A percentile compares a stretch with the other conserved stretches of the same genome.
Conservation (phyloP, 441 rosid genomes). For the Jatropha podagrica region DNA sequence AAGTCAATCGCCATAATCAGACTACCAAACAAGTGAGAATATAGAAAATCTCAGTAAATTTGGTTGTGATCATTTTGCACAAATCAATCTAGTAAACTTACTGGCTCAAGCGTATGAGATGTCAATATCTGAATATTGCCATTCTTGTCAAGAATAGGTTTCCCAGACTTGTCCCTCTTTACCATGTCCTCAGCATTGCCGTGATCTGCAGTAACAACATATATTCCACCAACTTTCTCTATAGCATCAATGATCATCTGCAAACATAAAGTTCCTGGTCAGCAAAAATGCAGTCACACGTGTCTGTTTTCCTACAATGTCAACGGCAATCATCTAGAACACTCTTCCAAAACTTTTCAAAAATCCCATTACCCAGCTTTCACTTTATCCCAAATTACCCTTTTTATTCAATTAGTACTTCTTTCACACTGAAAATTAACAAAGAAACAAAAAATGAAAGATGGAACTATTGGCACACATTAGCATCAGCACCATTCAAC, state of each 20-base stretch:
- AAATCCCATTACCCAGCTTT: too few species aligned
- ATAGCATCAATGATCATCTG: slow-evolving; percentile 88
- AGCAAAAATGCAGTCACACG: slow-evolving; percentile 1
- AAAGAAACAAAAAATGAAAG: background rate
- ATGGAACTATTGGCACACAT: background rate
- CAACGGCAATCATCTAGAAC: background rate
- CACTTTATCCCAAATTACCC: too few species aligned
- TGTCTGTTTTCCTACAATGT: background rate
- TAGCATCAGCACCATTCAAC: background rate
- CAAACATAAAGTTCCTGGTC: slow-evolving; percentile 19
- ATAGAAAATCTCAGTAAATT: background rate
- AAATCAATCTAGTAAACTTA: slow-evolving; percentile 33
- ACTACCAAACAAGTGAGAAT: background rate
- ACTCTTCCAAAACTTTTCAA: background rate
- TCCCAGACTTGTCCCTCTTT: slow-evolving; percentile 86
- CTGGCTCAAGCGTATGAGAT: slow-evolving; percentile 92
- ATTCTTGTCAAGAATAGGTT: slow-evolving; percentile 67
- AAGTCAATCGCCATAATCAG: background rate
- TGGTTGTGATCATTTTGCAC: background rate
- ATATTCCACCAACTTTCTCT: slow-evolving; percentile 86
- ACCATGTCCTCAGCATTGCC: slow-evolving; percentile 99
- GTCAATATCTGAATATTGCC: slow-evolving; percentile 92
- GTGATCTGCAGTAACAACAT: slow-evolving; percentile 94
- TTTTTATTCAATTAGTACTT: background rate
- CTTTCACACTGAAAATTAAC: background rate